Evolutionary conservation across 75 land plant genomes (phyloP), one percentile per base, ranked within the genome.

Genomic region (Adiantum capillusveneris): DNA sequence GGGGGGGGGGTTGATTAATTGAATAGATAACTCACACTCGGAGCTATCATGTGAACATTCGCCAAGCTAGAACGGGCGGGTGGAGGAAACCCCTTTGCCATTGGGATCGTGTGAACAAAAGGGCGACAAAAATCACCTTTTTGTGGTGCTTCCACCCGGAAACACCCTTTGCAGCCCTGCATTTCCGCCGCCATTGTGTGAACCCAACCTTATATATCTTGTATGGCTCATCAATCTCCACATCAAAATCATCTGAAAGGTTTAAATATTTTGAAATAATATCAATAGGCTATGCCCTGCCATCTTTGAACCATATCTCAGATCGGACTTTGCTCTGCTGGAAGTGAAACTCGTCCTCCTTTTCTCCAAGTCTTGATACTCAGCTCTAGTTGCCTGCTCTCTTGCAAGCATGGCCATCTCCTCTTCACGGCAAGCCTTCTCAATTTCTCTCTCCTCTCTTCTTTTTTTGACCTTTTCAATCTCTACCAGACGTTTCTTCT

Each of bases 261-360:
- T 86, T 81, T 27, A 95, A 78, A 37, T 84, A 80, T 56, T 81
- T 90, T 26, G 83, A 74, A 1, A 95, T 79, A 34, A 95, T 62
- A 72, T 95, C 99, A 64, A 95, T 95, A 5, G 99, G 99, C 73
- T 82, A 86, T 20, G 68, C 78, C 19, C 99, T 90, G 22, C 99
- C 99, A 53, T 95, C 99, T 45, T 83, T 84, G 64, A 90, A 44
- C 60, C 99, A 74, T 26, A 95, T 90, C 61, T 90, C 79, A 56
- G 99, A 85, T 24, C 98, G 81, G 31, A 84, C 63, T 75, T 95
- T 95, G 78, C 99, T 95, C 81, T 95, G 84, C 88, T 70, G 90
- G 90, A 69, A 90, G 98, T 57, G 90, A 94, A 91, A 85, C 89
- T n/a, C 61, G 90, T 96, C 71, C 90, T 91, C 65, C 90, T 94